Base-by-base conservation (phyloP, 2,329 filamentous ascomycete genomes). In the Neurospora sp. region DNA sequence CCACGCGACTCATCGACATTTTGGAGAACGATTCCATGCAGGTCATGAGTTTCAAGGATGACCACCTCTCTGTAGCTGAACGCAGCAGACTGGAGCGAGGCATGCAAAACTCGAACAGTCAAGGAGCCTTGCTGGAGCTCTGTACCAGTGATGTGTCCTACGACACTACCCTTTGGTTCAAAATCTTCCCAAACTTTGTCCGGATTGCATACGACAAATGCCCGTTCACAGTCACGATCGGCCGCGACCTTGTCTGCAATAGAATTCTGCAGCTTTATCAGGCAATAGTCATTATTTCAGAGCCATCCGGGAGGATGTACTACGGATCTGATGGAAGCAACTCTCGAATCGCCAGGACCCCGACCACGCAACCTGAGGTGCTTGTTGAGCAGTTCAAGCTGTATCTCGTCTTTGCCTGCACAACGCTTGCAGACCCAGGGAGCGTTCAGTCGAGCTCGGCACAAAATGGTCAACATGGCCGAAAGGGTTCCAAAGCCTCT, bases 301-400 rank as follows among this genome's bases (percentile, higher is more conserved):
- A 97, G 75, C 89, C 87, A 19, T 85, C 87, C 4, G 84, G 90
- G 70, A 89, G 89, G 17, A 82, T 87, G 15, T 86, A 89, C 75
- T 87, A 91, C 73, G 89, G 89, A 69, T 82, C 86, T 19, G 87
- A 90, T 67, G 83, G 84, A 38, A 89, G 85, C 76, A 84, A 82
- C 38, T 82, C 86, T 28, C 78, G 82, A 28, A 79, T 81, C 1
- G 81, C 79, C 74, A 84, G 88, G 77, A 87, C 86, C 71, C 89
- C 86, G 71, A 90, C 89, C 2, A 90, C 91, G 0, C 91, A 93
- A 19, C 92, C 94, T 0, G 93, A 97, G 75, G 89, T 97, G 28
- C 85, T 97, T 70, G 89, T 99, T 71, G 96, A 98, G 79, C 96
- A 99, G 78, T 99, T 95, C 95, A 98, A 97, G 80, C 84, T 98